These are phyloP conservation scores for Boletus reticuloceps DNA, from an alignment of 768 basidiomycete species.

Conservation along the genomic window DNA sequence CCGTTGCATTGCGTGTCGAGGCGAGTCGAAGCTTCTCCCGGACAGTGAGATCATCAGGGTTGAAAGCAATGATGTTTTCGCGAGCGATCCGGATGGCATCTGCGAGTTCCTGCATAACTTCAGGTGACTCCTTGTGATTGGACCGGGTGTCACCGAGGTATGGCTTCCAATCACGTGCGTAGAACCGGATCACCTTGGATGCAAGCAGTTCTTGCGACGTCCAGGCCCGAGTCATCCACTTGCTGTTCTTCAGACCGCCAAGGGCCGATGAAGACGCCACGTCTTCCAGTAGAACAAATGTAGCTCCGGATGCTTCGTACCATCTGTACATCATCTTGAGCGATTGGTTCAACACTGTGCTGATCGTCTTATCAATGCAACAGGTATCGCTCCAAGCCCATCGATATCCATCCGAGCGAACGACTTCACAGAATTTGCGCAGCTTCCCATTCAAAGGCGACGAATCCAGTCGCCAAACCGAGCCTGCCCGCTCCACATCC, in stretches of 20 bases:
- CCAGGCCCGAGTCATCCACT: conserved; percentile 16
- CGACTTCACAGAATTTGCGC: conserved; percentile 5
- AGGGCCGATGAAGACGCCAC: background rate
- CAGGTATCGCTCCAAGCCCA: conserved; percentile 16
- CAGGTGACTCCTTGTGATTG: conserved; percentile 10
- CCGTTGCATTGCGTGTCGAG: background rate
- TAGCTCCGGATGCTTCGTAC: conserved; percentile 8
- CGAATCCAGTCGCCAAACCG: conserved; percentile 4
- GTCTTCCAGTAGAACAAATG: background rate
- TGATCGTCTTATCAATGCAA: conserved; percentile 13
- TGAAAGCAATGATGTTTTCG: background rate
- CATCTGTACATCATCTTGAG: conserved; percentile 15
- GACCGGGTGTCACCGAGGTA: background rate
- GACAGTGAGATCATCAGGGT: background rate
- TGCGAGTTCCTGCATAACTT: conserved; percentile 9
- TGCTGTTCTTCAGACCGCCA: background rate
- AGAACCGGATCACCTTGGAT: conserved; percentile 8
- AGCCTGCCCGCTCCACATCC: background rate
- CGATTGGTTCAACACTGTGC: conserved; percentile 4
- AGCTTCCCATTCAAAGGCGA: conserved; percentile 4
- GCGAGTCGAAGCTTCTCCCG: conserved; percentile 7
- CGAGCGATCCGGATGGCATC: conserved; percentile 3
- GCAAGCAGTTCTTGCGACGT: conserved; percentile 16
- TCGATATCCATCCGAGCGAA: conserved; percentile 4
- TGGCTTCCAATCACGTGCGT: conserved; percentile 5